These are phyloP conservation scores for Xylariaceae sp. DNA, from an alignment of 2,329 filamentous ascomycete genomes.

Conservation along the genomic window DNA sequence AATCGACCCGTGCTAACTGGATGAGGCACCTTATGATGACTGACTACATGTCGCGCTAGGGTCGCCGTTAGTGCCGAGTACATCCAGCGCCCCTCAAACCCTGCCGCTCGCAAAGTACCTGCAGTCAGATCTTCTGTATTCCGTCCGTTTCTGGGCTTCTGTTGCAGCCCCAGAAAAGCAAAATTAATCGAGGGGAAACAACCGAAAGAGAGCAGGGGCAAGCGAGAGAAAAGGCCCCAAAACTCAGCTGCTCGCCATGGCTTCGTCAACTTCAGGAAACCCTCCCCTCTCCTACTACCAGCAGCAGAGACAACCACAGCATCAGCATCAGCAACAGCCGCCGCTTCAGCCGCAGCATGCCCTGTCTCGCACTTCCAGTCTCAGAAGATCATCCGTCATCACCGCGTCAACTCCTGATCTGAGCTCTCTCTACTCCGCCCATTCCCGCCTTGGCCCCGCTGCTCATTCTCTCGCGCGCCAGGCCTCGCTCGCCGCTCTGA, in stretches of 20 bases:
- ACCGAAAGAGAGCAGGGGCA: not conserved
- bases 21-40: not conserved
- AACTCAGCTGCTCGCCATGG: constrained; percentile 32
- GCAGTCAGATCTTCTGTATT: not conserved
- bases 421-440: constrained; percentile 45
- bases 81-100: not conserved
- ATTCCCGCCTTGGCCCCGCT: constrained; percentile 41
- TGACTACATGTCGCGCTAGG: not conserved
- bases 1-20: not conserved
- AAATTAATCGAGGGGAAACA: not conserved
- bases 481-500: constrained; percentile 65
- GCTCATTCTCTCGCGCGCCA: constrained; percentile 57
- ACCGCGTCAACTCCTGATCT: constrained; percentile 57
- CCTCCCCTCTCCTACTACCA: constrained; percentile 29
- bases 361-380: constrained; percentile 35
- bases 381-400: constrained; percentile 36
- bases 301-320: constrained; percentile 15
- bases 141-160: not conserved
- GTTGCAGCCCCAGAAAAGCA: not conserved
- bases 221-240: constrained; percentile 6
- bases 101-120: not conserved
- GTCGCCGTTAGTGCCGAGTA: not conserved
- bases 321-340: constrained; percentile 21
- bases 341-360: constrained; percentile 28
- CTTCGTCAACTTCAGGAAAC: constrained; percentile 34